These are phyloP conservation scores for Coniella lustricola DNA, from an alignment of 2,329 filamentous ascomycete genomes.

Conservation along the genomic window DNA sequence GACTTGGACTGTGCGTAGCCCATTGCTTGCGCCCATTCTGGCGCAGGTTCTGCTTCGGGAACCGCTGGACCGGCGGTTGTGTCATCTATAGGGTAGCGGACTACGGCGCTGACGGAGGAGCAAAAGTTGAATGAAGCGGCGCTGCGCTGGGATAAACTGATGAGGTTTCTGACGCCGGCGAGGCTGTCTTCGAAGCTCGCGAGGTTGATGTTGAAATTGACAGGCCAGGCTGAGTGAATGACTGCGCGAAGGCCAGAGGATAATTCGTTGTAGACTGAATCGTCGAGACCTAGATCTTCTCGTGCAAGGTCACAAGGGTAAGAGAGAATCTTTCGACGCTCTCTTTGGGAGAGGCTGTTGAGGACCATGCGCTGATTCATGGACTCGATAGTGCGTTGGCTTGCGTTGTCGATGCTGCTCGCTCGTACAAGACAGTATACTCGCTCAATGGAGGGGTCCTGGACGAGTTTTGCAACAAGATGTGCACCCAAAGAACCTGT, in stretches of 20 bases:
- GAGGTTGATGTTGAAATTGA: slow-evolving; percentile 50
- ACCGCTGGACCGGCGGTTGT: slow-evolving; percentile 22
- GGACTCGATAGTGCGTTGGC: slow-evolving; percentile 16
- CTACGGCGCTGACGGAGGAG: slow-evolving; percentile 41
- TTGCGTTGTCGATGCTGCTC: slow-evolving; percentile 18
- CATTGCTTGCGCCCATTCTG: slow-evolving; percentile 32
- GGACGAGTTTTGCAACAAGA: slow-evolving; percentile 50
- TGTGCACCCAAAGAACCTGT: slow-evolving; percentile 61
- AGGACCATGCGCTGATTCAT: slow-evolving; percentile 7
- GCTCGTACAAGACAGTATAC: slow-evolving; percentile 49
- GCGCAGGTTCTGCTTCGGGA: slow-evolving; percentile 28
- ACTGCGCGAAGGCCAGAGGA: slow-evolving; percentile 30
- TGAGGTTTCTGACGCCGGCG: slow-evolving; percentile 35
- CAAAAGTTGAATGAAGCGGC: slow-evolving; percentile 38
- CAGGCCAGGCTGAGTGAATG: slow-evolving; percentile 47
- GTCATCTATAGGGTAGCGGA: slow-evolving; percentile 24
- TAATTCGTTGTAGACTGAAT: slow-evolving; percentile 23
- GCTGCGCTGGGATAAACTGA: slow-evolving; percentile 25
- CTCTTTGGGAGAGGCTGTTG: slow-evolving; percentile 16
- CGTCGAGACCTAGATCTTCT: slow-evolving; percentile 32
- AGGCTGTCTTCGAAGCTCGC: slow-evolving; percentile 45
- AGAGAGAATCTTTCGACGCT: slow-evolving; percentile 28
- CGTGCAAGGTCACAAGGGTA: slow-evolving; percentile 33
- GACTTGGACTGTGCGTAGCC: slow-evolving; percentile 38
- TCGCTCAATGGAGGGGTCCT: slow-evolving; percentile 44